A percentile compares a stretch with the other conserved stretches of the same genome.
Evolutionary conservation across 2,329 filamentous ascomycete species (phyloP).

Genomic region (Fusarium ambrosium): DNA sequence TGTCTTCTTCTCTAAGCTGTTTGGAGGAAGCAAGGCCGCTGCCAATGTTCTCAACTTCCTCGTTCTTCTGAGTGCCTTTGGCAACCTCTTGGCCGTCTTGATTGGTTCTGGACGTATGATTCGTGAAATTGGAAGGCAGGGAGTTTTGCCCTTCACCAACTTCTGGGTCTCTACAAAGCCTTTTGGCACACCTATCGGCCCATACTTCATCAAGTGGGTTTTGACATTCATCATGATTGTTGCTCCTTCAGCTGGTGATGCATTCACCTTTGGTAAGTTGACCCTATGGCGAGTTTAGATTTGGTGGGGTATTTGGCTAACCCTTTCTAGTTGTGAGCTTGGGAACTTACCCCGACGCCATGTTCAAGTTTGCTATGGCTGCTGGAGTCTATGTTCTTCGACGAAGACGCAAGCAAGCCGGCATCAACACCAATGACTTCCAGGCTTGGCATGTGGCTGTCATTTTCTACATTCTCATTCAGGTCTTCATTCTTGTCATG

Average conservation of each 20-base stretch:
- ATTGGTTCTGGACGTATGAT: conserved; percentile 69
- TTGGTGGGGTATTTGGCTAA: neutral
- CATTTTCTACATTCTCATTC: conserved; percentile 70
- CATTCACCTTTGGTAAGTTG: conserved; percentile 70
- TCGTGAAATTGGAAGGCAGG: conserved; percentile 72
- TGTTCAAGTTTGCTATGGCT: conserved; percentile 70
- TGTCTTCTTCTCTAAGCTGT: conserved; percentile 71
- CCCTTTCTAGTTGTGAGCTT: conserved; percentile 68
- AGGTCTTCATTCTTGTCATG: conserved; percentile 76
- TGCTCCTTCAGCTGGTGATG: conserved; percentile 72
- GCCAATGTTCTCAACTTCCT: conserved; percentile 67
- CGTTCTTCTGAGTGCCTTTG: conserved; percentile 69
- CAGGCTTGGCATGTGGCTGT: conserved; percentile 70
- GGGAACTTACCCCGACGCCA: conserved; percentile 67
- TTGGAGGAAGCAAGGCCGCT: conserved; percentile 65
- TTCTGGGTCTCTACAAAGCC: conserved; percentile 75
- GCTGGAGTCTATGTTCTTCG: conserved; percentile 71
- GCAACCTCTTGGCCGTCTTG: conserved; percentile 70
- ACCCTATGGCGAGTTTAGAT: accelerated
- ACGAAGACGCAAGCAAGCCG: conserved; percentile 63
- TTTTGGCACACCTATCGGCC: conserved; percentile 73
- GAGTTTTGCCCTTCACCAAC: conserved; percentile 68
- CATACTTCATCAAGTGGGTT: conserved; percentile 69
- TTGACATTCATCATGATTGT: conserved; percentile 72
- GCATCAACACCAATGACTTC: conserved; percentile 65